Conservation (phyloP, 345 rosid genomes). For the Salix purpurea region DNA sequence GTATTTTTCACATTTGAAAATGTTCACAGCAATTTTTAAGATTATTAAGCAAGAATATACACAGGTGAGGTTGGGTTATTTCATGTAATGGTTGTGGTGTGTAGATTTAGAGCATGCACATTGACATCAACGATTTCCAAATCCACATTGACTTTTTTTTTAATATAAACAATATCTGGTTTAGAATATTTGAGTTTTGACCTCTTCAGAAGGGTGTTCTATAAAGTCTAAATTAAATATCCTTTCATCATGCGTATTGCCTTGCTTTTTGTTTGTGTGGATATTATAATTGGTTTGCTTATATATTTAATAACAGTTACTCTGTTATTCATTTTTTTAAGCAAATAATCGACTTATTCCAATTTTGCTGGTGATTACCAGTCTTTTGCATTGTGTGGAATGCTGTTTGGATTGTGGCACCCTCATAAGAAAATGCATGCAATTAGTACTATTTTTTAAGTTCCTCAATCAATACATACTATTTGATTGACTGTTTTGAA, state of each 20-base stretch:
- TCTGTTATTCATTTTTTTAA: neutral
- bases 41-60: neutral
- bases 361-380: neutral
- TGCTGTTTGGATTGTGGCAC: neutral
- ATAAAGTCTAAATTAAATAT: neutral
- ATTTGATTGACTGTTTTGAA: slow-evolving; percentile 11
- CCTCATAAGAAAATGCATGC: neutral
- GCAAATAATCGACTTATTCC: neutral
- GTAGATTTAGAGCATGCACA: neutral
- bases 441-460: neutral
- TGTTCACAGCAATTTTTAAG: neutral
- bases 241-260: neutral
- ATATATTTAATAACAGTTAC: neutral
- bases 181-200: neutral
- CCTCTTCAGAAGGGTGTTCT: neutral
- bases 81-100: neutral
- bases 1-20: neutral
- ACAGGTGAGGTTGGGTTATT: neutral
- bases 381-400: neutral
- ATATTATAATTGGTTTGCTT: neutral
- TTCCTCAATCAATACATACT: neutral
- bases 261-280: neutral
- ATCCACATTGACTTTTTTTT: neutral
- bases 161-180: neutral
- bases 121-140: neutral